Base-by-base conservation (phyloP, 352 stramenopile species). In the Globisporangium spiculum region DNA sequence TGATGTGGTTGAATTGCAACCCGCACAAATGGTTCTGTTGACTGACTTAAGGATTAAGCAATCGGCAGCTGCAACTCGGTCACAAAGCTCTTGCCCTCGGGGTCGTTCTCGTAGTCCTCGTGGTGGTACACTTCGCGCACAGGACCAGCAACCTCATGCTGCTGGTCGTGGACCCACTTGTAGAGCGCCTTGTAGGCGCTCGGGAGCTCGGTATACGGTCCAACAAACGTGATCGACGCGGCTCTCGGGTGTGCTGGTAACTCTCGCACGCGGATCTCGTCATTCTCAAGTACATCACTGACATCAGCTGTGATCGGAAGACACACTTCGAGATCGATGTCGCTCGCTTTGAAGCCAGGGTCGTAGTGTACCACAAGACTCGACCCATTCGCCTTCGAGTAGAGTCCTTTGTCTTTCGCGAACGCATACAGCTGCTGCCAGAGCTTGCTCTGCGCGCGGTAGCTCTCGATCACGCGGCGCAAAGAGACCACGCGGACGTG, bases 281-380 rank as follows among this genome's bases (percentile, higher is more conserved):
- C 32, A 65, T 62, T 18, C 48, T 61, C 20, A 60, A 52, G 4
- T 62, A 67, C 6, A 83, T 60, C 20, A 41, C 30, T n/a, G 4
- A 70, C 63, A 32, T 78, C 65, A 1, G 65, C 24, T 0, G 54
- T 44, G 36, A 88, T 78, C 24, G 75, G 79, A 10, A 84, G 44
- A 67, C 81, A 89, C 0, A 85, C 79, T 27, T 89, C 79, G 44
- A 78, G 68, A 60, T 89, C 77, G 16, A 89, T 78, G 71, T 86
- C 76, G 2, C 14, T 74, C 27, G 74, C 63, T 60, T 78, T 76
- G 65, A 65, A 77, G 14, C 67, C 72, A 9, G 55, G 27, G 10
- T 84, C 72, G 63, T 81, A 78, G 65, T 79, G 79, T 67, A 84
- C 64, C 6, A 76, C 71, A 56, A 86, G 78, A 60, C 71, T 78